Percentiles rank a stretch among this genome's conserved stretches.
These are phyloP conservation scores for Lactarius pseudohatsudake DNA, from an alignment of 768 basidiomycete genomes.

Conservation along the genomic window DNA sequence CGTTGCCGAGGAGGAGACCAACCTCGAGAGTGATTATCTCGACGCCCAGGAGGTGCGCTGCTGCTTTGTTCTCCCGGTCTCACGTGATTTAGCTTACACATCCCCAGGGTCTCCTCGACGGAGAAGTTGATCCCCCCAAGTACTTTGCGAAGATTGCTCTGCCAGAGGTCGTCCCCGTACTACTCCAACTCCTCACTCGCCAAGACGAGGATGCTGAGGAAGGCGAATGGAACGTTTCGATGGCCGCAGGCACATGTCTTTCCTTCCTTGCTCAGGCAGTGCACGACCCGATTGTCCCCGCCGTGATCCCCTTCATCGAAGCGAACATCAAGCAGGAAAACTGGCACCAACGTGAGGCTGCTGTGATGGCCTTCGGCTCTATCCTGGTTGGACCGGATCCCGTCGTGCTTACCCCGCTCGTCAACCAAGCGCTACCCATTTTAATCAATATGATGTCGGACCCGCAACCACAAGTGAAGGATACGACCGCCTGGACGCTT, in stretches of 20 bases:
- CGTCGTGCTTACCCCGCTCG: slow-evolving; percentile 80
- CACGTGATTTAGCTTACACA: slow-evolving; percentile 9
- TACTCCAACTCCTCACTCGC: slow-evolving; percentile 81
- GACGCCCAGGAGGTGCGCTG: slow-evolving; percentile 83
- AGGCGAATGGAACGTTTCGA: slow-evolving; percentile 98
- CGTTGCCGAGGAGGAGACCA: slow-evolving; percentile 96
- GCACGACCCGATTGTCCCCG: slow-evolving; percentile 84
- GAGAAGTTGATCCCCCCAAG: slow-evolving; percentile 79
- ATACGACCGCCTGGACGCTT: slow-evolving; percentile 97
- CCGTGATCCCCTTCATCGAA: slow-evolving; percentile 97
- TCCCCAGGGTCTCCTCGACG: slow-evolving; percentile 80
- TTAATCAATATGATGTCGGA: slow-evolving; percentile 97
- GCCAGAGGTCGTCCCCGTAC: slow-evolving; percentile 91
- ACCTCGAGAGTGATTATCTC: slow-evolving; percentile 59
- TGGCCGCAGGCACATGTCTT: slow-evolving; percentile 94
- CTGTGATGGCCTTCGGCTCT: slow-evolving; percentile 97
- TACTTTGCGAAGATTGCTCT: slow-evolving; percentile 94
- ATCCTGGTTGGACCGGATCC: slow-evolving; percentile 97
- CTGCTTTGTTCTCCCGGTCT: slow-evolving; percentile 10
- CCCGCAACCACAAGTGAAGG: slow-evolving; percentile 81
- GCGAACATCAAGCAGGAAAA: slow-evolving; percentile 88
- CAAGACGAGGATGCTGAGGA: slow-evolving; percentile 98
- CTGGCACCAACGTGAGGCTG: slow-evolving; percentile 96
- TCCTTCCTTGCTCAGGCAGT: slow-evolving; percentile 87
- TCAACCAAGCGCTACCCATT: slow-evolving; percentile 89